A percentile compares a stretch with the other conserved stretches of the same genome.
Conservation (phyloP, 768 basidiomycete species). For the Macrolepiota albuminosa region DNA sequence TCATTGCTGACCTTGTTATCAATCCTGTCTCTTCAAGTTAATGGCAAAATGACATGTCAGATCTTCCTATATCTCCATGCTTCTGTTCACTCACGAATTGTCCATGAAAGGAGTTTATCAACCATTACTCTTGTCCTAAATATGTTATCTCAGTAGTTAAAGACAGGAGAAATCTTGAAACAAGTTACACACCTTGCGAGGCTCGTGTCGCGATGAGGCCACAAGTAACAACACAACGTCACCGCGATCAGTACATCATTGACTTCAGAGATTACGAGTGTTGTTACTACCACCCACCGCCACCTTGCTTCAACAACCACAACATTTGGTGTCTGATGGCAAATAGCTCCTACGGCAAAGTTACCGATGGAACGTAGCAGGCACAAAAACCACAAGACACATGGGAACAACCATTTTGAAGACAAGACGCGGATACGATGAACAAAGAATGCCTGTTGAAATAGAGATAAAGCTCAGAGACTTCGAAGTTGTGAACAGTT, state of each 20-base stretch:
- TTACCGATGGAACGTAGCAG: no score
- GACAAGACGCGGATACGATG: no score
- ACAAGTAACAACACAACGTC: not conserved
- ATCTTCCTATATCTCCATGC: not conserved
- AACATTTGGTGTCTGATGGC: not conserved
- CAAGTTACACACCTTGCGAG: not conserved
- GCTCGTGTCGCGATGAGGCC: not conserved
- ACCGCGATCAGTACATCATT: not conserved
- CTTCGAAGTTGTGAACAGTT: not conserved
- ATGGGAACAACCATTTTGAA: no score
- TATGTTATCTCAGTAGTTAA: not conserved
- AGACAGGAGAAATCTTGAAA: not conserved
- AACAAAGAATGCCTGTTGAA: not conserved
- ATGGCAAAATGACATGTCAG: not conserved
- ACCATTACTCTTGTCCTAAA: no score
- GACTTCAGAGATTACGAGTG: no score
- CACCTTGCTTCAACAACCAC: no score
- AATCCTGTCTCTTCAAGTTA: not conserved
- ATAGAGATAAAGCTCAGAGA: not conserved
- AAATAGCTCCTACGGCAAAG: not conserved
- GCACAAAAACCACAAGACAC: no score
- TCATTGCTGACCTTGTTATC: no score
- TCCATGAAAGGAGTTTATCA: not conserved
- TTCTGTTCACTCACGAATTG: not conserved
- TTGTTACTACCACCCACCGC: no score